These are phyloP conservation scores for Cryptococcus hybrid DNA, from an alignment of 1,284 basidiomycete species.

Conservation along the genomic window DNA sequence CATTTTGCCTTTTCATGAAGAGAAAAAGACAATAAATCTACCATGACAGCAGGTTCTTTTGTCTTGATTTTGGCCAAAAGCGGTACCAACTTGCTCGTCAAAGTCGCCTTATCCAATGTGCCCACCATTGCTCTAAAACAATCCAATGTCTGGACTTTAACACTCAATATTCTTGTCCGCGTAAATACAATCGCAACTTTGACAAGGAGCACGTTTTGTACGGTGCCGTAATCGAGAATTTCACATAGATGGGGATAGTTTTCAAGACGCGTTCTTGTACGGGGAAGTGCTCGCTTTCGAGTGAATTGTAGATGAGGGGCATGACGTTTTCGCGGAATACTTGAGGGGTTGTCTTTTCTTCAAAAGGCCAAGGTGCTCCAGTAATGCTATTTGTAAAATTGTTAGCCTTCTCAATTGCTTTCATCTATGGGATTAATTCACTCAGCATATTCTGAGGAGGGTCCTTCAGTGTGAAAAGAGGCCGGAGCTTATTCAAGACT, in stretches of 20 bases:
- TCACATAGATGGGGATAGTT: constrained; percentile 81
- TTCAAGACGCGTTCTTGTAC: constrained; percentile 91
- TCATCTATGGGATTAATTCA: constrained; percentile 19
- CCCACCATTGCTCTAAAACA: constrained; percentile 92
- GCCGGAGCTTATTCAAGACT: constrained; percentile 80
- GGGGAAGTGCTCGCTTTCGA: constrained; percentile 84
- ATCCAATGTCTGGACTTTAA: constrained; percentile 84
- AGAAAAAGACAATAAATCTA: constrained; percentile 72
- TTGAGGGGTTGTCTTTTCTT: constrained; percentile 82
- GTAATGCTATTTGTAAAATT: constrained; percentile 55
- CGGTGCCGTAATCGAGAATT: constrained; percentile 88
- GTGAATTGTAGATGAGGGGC: constrained; percentile 91
- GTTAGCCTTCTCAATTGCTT: neutral
- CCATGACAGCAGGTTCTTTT: constrained; percentile 89
- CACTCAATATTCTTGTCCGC: constrained; percentile 76
- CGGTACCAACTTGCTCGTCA: constrained; percentile 94
- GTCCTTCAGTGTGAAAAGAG: constrained; percentile 86
- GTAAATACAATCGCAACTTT: constrained; percentile 86
- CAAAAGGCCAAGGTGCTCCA: constrained; percentile 88
- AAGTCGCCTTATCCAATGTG: constrained; percentile 83
- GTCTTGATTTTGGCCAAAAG: constrained; percentile 92
- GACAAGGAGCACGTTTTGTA: constrained; percentile 79
- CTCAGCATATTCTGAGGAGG: constrained; percentile 95
- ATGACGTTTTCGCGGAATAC: constrained; percentile 67
- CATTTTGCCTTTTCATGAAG: too few species aligned